Conservation (phyloP, 495 filamentous ascomycete genomes). For the Penicillium arizonense region DNA sequence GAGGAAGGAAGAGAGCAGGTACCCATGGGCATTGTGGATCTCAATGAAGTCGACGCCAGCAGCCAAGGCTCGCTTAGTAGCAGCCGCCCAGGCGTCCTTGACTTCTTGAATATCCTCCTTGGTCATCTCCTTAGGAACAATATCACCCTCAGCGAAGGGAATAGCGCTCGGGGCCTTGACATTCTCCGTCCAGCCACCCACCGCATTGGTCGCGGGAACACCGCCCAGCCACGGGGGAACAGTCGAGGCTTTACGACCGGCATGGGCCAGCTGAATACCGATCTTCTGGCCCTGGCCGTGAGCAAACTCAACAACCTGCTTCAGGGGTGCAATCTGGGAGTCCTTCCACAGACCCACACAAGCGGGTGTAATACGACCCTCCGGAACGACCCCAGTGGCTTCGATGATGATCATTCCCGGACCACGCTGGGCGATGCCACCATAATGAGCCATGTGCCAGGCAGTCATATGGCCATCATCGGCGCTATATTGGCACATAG, state of each 20-base stretch:
- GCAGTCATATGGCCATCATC: slow-evolving; percentile 59
- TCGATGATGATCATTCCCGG: slow-evolving; percentile 69
- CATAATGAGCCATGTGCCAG: slow-evolving; percentile 62
- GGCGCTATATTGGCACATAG: slow-evolving; percentile 70
- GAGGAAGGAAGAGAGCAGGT: slow-evolving; percentile 64
- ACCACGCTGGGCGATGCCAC: slow-evolving; percentile 61
- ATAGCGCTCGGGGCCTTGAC: slow-evolving; percentile 55
- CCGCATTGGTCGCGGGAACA: slow-evolving; percentile 51
- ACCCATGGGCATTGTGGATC: slow-evolving; percentile 63
- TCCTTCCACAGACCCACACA: slow-evolving; percentile 76
- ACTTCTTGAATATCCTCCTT: slow-evolving; percentile 55
- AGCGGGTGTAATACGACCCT: slow-evolving; percentile 75
- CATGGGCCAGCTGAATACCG: slow-evolving; percentile 74
- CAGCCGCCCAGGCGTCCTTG: slow-evolving; percentile 54
- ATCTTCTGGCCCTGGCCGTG: slow-evolving; percentile 71
- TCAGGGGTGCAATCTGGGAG: slow-evolving; percentile 62
- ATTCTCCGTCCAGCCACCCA: slow-evolving; percentile 60
- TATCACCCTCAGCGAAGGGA: slow-evolving; percentile 50
- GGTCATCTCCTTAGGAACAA: slow-evolving; percentile 54
- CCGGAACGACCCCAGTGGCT: slow-evolving; percentile 65
- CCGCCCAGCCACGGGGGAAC: slow-evolving; percentile 62
- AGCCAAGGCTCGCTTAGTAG: slow-evolving; percentile 53
- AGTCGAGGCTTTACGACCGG: slow-evolving; percentile 72
- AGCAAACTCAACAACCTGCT: slow-evolving; percentile 63
- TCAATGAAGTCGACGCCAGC: slow-evolving; percentile 62